Percentiles rank a stretch among this genome's conserved stretches.
phyloP scores from a whole-genome alignment of 1,284 basidiomycete genomes.

The Microbotryomycetes sp. region DNA sequence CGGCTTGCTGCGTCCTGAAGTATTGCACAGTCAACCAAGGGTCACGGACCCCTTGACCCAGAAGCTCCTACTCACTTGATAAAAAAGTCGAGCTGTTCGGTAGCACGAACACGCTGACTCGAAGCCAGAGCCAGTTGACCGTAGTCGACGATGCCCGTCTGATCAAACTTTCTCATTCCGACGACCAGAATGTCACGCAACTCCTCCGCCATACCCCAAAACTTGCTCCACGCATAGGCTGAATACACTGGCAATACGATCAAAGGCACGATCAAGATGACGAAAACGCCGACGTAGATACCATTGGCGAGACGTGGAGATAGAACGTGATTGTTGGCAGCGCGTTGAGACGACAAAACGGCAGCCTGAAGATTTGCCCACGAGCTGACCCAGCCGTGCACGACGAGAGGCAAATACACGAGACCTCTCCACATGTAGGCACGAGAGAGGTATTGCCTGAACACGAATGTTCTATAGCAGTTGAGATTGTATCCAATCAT shows the following conservation, averaged over 20 bases:
- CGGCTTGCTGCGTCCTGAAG: neutral
- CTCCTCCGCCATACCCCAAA: neutral
- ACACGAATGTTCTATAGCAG: neutral
- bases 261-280: constrained; percentile 1
- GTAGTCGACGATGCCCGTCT: neutral
- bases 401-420: constrained; percentile 15
- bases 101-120: neutral
- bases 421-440: constrained; percentile 13
- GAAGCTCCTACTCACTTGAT: neutral
- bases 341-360: constrained; percentile 6
- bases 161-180: neutral
- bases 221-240: neutral
- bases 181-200: neutral
- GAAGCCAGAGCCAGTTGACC: neutral
- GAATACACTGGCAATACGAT: constrained; percentile 2
- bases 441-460: neutral
- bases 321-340: constrained; percentile 9
- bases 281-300: constrained; percentile 7
- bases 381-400: constrained; percentile 9
- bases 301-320: constrained; percentile 10
- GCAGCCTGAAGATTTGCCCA: constrained; percentile 15
- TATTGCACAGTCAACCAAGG: neutral
- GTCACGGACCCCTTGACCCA: too few species aligned
- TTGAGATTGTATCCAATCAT: constrained; percentile 8
- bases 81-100: constrained; percentile 3